Percentiles rank a stretch among this genome's conserved stretches.
Evolutionary conservation across 2,329 filamentous ascomycete genomes (phyloP).

Genomic region (Microdochium nivale): DNA sequence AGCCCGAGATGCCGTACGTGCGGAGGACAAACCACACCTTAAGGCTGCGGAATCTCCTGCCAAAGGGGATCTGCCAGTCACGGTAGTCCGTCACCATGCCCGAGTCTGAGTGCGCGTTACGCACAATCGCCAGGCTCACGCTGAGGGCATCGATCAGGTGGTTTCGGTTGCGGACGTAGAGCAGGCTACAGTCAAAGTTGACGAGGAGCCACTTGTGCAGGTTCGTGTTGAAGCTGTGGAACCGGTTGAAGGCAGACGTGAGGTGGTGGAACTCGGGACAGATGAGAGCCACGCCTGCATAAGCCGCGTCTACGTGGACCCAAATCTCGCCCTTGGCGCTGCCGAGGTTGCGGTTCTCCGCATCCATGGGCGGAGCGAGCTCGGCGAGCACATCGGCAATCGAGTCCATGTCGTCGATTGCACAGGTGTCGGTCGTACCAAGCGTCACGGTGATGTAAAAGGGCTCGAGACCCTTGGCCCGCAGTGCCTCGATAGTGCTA

Average conservation of each 20-base stretch:
- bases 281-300: slow-evolving; percentile 78
- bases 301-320: slow-evolving; percentile 92
- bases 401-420: slow-evolving; percentile 70
- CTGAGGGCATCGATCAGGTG: slow-evolving; percentile 74
- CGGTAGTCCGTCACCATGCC: slow-evolving; percentile 90
- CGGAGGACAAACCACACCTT: slow-evolving; percentile 96
- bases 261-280: slow-evolving; percentile 73
- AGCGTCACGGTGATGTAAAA: slow-evolving; percentile 81
- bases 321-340: slow-evolving; percentile 49
- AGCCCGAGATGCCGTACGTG: slow-evolving; percentile 67
- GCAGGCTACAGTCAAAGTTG: slow-evolving; percentile 79
- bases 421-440: slow-evolving; percentile 83
- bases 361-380: slow-evolving; percentile 10
- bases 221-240: slow-evolving; percentile 91
- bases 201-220: slow-evolving; percentile 97
- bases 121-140: slow-evolving; percentile 72
- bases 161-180: slow-evolving; percentile 67
- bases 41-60: slow-evolving; percentile 75
- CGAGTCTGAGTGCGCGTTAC: slow-evolving; percentile 70
- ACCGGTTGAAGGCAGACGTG: slow-evolving; percentile 49
- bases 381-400: slow-evolving; percentile 45
- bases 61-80: slow-evolving; percentile 95
- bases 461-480: slow-evolving; percentile 63
- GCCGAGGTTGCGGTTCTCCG: neutral
- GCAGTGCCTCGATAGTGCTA: slow-evolving; percentile 54